Conservation (phyloP, 306 rosid species). For the Comarum palustre region DNA sequence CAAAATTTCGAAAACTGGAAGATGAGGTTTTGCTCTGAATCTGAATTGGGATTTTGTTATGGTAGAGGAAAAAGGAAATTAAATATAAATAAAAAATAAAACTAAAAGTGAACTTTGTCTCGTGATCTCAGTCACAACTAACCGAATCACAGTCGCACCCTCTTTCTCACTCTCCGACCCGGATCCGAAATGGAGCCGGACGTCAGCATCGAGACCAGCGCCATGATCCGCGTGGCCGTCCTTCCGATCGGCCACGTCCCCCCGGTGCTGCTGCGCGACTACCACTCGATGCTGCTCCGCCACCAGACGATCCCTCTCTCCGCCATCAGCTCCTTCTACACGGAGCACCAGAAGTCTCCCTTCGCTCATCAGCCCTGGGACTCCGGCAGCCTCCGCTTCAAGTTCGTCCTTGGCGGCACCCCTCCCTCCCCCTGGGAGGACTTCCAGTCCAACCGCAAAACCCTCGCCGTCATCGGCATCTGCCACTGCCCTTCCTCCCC, state of each 20-base stretch:
- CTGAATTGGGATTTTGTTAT: neutral
- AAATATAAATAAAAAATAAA: too few relatives aligned
- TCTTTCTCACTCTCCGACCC: neutral
- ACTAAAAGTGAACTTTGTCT: too few relatives aligned
- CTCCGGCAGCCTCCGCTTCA: constrained; percentile 74
- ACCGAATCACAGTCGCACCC: neutral
- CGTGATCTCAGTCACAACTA: too few relatives aligned
- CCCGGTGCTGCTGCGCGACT: constrained; percentile 59
- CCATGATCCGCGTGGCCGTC: constrained; percentile 85
- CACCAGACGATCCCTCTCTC: constrained; percentile 81
- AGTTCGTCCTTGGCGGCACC: constrained; percentile 78
- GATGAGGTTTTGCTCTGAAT: neutral
- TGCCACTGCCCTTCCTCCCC: constrained; percentile 93
- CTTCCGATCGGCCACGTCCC: constrained; percentile 81
- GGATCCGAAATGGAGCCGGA: constrained; percentile 78
- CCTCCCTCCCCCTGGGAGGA: constrained; percentile 94
- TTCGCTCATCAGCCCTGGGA: constrained; percentile 93
- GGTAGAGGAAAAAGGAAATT: too few relatives aligned
- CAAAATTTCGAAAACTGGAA: neutral
- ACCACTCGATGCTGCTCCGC: constrained; percentile 70
- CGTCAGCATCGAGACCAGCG: constrained; percentile 82
- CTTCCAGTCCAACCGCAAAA: constrained; percentile 85
- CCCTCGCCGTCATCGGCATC: constrained; percentile 74
- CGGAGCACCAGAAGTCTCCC: constrained; percentile 93
- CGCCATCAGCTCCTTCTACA: constrained; percentile 77